Evolutionary conservation across 83 land plant genomes (phyloP), one percentile per base, ranked within the genome.

Genomic region (Larix sibirica): DNA sequence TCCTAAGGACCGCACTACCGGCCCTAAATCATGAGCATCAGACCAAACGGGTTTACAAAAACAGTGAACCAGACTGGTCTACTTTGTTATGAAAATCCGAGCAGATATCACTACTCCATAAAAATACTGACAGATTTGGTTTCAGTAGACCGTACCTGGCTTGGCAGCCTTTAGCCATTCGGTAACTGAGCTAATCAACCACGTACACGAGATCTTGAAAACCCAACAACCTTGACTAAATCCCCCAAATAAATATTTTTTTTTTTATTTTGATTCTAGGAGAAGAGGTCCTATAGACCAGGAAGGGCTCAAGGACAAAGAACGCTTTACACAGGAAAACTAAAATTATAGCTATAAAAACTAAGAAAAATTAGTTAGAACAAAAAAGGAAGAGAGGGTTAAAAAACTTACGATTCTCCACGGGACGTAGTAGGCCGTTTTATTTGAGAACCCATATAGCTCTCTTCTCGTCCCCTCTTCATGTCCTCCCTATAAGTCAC

Each of bases 381-480:
- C 20, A 60, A 64, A 76, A 47, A 18, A 70, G 60, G 44, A 23
- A 18, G 18, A 81, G 50, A 71, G 13, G 9, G 36, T 38, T 24
- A 16, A 28, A 67, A 80, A 64, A 74, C 88, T 84, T 70, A 85
- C 88, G 86, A 18, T 64, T 88, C 88, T 13, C 79, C 83, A 3
- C 90, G 79, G 50, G 88, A 81, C 26, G 88, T 70, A 31, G 82
- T 62, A 16, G 87, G 90, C 9, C 92, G 85, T 65, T 89, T 89
- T 62, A 85, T 82, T 73, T 88, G 92, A 67, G 90, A 79, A 28
- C 79, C 76, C 79, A 81, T 74, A 74, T 83, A 83, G 81, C 79
- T 84, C n/a, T 90, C 92, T 24, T 90, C 92, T 81, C 92, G 78
- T 13, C 86, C 81, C 81, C 92, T 83, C 83, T 90, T 90, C 92